Evolutionary conservation across 106 monocot species (phyloP).

Genomic region (Triglochin maritima): DNA sequence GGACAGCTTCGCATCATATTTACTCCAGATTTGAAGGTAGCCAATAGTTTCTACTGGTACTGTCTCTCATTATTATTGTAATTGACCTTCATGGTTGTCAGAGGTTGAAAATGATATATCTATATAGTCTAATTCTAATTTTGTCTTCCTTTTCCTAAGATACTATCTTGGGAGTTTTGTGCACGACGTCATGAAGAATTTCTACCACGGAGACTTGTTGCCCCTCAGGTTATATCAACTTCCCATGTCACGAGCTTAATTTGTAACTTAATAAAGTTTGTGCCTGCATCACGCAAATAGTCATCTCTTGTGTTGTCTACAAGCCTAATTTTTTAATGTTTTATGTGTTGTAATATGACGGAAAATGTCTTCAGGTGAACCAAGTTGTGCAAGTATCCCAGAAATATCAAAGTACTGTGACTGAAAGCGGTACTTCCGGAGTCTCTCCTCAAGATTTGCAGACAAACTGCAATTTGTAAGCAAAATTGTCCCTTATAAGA

Average conservation of each 20-base stretch:
- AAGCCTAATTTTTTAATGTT: not conserved
- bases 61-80: not conserved
- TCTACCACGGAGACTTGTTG: constrained; percentile 64
- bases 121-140: not conserved
- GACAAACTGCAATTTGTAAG: constrained; percentile 80
- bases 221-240: constrained; percentile 60
- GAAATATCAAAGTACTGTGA: constrained; percentile 59
- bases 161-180: constrained; percentile 95
- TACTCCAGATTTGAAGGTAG: constrained; percentile 87
- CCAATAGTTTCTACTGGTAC: not conserved
- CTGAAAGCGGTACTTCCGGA: constrained; percentile 49
- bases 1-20: constrained; percentile 81
- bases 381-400: constrained; percentile 83
- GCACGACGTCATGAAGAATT: constrained; percentile 85
- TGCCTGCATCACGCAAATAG: not conserved
- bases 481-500: not conserved
- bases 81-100: not conserved
- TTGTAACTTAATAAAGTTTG: no score
- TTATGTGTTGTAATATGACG: not conserved
- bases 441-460: constrained; percentile 65
- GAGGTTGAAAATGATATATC: not conserved
- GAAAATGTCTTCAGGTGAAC: constrained; percentile 43
- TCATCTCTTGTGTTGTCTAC: not conserved
- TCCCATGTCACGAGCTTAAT: not conserved
- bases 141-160: constrained; percentile 27